These are phyloP conservation scores for Aspergillus tubingensis DNA, from an alignment of 2,329 filamentous ascomycete species.

Conservation along the genomic window DNA sequence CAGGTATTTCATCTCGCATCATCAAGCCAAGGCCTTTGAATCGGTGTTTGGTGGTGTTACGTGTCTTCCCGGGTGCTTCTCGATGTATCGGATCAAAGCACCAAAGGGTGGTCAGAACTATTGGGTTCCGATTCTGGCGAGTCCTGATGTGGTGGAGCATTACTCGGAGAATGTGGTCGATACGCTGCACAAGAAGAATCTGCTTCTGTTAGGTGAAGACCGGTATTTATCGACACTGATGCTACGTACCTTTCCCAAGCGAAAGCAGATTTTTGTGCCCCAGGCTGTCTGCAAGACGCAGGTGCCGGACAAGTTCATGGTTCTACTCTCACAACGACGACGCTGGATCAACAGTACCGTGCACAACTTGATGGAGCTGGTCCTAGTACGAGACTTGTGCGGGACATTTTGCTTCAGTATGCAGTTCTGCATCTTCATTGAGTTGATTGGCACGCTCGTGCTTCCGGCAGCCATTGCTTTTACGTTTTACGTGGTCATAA, in stretches of 20 bases:
- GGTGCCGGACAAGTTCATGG: slow-evolving; percentile 88
- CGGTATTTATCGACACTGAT: slow-evolving; percentile 95
- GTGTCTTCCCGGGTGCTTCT: slow-evolving; percentile 97
- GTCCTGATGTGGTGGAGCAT: slow-evolving; percentile 97
- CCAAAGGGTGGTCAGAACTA: slow-evolving; percentile 98
- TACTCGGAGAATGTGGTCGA: slow-evolving; percentile 99
- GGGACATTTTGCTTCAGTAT: slow-evolving; percentile 99
- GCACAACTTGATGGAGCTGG: slow-evolving; percentile 96
- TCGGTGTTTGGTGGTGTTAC: slow-evolving; percentile 99
- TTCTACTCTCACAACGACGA: slow-evolving; percentile 89
- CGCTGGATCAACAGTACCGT: slow-evolving; percentile 99
- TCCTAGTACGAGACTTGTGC: slow-evolving; percentile 92
- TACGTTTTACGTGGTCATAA: slow-evolving; percentile 90
- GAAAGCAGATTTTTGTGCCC: slow-evolving; percentile 97
- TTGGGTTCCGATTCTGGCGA: slow-evolving; percentile 98
- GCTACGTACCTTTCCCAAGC: slow-evolving; percentile 97
- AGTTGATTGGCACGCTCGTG: slow-evolving; percentile 90
- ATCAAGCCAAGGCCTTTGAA: slow-evolving; percentile 95
- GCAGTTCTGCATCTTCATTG: slow-evolving; percentile 97
- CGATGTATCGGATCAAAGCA: slow-evolving; percentile 99
- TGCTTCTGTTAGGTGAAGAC: slow-evolving; percentile 89
- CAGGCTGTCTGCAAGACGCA: slow-evolving; percentile 99
- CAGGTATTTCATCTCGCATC: slow-evolving; percentile 94
- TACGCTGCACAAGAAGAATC: slow-evolving; percentile 95
- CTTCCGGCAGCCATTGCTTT: slow-evolving; percentile 95